Conservation (phyloP, 2,329 filamentous ascomycete species). For the Mycosphaerelloides madeirae region DNA sequence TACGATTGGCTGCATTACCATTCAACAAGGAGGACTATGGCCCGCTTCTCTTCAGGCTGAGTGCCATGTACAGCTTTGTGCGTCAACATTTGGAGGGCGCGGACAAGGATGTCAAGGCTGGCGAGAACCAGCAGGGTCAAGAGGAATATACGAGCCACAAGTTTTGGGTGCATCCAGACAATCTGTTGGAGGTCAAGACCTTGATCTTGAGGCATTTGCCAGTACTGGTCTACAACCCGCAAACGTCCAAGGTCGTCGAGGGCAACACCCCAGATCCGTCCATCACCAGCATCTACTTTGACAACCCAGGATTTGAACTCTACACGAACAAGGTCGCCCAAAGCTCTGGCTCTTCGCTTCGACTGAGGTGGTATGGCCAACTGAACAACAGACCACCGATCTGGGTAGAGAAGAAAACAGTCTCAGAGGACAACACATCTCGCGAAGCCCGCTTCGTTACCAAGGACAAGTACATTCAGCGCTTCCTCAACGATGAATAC, state of each 20-base stretch:
- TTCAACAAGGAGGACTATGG: slow-evolving; percentile 96
- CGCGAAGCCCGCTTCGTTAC: slow-evolving; percentile 76
- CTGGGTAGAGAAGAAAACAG: slow-evolving; percentile 81
- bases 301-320: slow-evolving; percentile 77
- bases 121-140: slow-evolving; percentile 19
- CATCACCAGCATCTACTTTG: slow-evolving; percentile 94
- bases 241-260: slow-evolving; percentile 76
- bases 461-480: slow-evolving; percentile 90
- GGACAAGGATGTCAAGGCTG: slow-evolving; percentile 11
- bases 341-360: slow-evolving; percentile 72
- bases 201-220: slow-evolving; percentile 86
- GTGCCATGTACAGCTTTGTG: slow-evolving; percentile 92
- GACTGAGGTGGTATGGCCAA: slow-evolving; percentile 88
- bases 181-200: slow-evolving; percentile 94
- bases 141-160: slow-evolving; percentile 33
- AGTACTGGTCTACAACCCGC: slow-evolving; percentile 86
- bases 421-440: slow-evolving; percentile 70
- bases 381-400: slow-evolving; percentile 74
- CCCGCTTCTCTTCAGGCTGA: slow-evolving; percentile 79
- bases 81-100: slow-evolving; percentile 72
- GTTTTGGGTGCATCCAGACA: slow-evolving; percentile 92
- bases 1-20: slow-evolving; percentile 78
- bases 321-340: slow-evolving; percentile 82
- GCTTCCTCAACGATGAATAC: slow-evolving; percentile 82
- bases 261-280: slow-evolving; percentile 74